These are phyloP conservation scores for Talaromyces sp. DNA, from an alignment of 2,329 filamentous ascomycete species.

Conservation along the genomic window DNA sequence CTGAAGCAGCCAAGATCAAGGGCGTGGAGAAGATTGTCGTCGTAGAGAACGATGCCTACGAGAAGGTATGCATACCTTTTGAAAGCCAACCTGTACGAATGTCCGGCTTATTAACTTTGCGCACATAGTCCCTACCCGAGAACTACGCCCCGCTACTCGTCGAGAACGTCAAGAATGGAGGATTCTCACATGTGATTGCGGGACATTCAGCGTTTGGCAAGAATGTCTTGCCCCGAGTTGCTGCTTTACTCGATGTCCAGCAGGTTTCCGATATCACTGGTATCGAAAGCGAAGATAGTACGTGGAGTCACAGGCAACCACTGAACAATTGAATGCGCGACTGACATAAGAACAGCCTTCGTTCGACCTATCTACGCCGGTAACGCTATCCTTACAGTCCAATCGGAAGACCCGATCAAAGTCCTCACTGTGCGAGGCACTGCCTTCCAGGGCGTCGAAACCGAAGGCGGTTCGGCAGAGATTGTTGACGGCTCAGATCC, in stretches of 20 bases:
- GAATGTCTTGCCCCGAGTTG: constrained; percentile 84
- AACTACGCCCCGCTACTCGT: constrained; percentile 89
- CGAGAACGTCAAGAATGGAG: constrained; percentile 95
- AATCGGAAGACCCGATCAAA: constrained; percentile 81
- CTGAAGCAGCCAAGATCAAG: constrained; percentile 80
- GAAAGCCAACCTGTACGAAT: not conserved
- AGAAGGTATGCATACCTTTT: constrained; percentile 59
- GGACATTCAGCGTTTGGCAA: constrained; percentile 96
- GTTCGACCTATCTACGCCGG: constrained; percentile 96
- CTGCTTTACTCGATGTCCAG: constrained; percentile 85
- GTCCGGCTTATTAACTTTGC: not conserved
- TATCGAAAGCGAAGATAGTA: constrained; percentile 81
- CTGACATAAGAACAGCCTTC: constrained; percentile 55
- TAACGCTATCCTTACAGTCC: constrained; percentile 93
- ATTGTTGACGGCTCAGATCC: constrained; percentile 81
- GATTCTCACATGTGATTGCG: constrained; percentile 85
- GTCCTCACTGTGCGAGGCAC: constrained; percentile 90
- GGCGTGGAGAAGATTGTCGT: constrained; percentile 88
- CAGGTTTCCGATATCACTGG: constrained; percentile 88
- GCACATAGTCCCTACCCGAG: constrained; percentile 74
- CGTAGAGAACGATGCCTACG: constrained; percentile 84
- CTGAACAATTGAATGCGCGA: constrained; percentile 4
- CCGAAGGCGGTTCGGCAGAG: constrained; percentile 66
- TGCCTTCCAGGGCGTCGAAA: constrained; percentile 72
- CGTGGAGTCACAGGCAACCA: constrained; percentile 22